A percentile compares a stretch with the other conserved stretches of the same genome.
phyloP scores from a whole-genome alignment of 805 yeast genomes.

The Zygotorulaspora chibaensis region DNA sequence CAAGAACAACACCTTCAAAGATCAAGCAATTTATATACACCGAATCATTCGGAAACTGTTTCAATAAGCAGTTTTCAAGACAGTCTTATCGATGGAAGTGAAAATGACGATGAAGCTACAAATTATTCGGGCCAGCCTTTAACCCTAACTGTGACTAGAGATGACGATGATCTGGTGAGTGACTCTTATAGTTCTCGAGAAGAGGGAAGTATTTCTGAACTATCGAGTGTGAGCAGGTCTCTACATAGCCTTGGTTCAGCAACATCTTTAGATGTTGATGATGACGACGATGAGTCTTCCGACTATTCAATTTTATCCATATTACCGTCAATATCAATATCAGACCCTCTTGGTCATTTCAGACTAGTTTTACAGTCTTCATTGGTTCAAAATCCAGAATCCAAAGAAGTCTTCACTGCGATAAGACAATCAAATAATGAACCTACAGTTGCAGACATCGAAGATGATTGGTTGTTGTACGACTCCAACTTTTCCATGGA shows the following conservation, averaged over 20 bases:
- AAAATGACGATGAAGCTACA: conserved; percentile 9
- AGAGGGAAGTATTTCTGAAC: conserved; percentile 10
- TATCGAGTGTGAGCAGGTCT: conserved; percentile 19
- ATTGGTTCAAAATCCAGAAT: conserved; percentile 25
- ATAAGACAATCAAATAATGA: conserved; percentile 31
- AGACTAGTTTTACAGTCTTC: conserved; percentile 33
- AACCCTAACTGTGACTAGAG: conserved; percentile 15
- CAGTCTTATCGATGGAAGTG: conserved; percentile 3
- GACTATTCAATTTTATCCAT: conserved; percentile 25
- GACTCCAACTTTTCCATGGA: conserved; percentile 37
- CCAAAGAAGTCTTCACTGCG: conserved; percentile 31
- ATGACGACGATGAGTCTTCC: conserved; percentile 7
- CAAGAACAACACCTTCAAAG: neutral
- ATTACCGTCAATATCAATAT: conserved; percentile 32
- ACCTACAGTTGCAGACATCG: conserved; percentile 29
- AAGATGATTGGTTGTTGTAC: conserved; percentile 41
- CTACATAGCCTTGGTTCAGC: conserved; percentile 12
- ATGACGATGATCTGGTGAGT: conserved; percentile 7
- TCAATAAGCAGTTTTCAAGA: conserved; percentile 25
- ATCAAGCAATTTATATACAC: conserved; percentile 10
- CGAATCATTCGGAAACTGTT: conserved; percentile 22
- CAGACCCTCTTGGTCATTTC: conserved; percentile 30
- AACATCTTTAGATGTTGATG: conserved; percentile 9
- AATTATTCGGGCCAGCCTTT: conserved; percentile 18
- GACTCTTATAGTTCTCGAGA: conserved; percentile 5